Base-by-base conservation (phyloP, 108 stramenopile species). In the Ochromonas danica region DNA sequence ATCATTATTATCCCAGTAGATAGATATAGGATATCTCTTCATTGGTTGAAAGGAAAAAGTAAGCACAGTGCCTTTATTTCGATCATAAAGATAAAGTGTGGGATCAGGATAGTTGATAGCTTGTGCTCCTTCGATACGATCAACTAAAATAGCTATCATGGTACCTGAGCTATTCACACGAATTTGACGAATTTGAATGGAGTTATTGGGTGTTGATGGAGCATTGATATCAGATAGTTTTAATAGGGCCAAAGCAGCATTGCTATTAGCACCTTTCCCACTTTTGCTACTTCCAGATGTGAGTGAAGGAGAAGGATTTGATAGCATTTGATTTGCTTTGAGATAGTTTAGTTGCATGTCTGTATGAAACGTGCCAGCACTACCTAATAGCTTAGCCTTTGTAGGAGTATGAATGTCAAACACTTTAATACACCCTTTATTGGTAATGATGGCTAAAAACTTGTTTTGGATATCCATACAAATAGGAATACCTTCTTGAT, bases 401-500 rank as follows among this genome's bases (percentile, higher is more conserved):
- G 40, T 61, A 2, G 79, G 61, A 0, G 71, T 84, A 36, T 78
- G 62, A 6, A 87, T 83, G 39, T 89, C 81, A 39, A 79, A 86
- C 27, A 88, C 39, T 71, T 88, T 88, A 74, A 90, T 81, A 14
- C 82, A 33, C 0, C 87, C 87, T 14, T 25, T 43, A 36, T 81
- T 74, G 17, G 89, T 90, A 33, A 84, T 83, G n/a, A 89, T 84
- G 39, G 86, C 88, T n/a, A 89, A 63, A 42, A 80, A 87, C 14
- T 61, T 80, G 28, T 84, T 85, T 51, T 87, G 84, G 28, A 87
- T 45, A 40, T 87, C 84, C 40, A 90, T 70, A 14, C 81, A 30
- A 0, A 81, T 65, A 1, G 89, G 88, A 22, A 40, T 35, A 0
- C 90, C 90, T 38, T 90, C 88, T 0, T 14, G 51, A 30, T 82